Evolutionary conservation across 2,329 filamentous ascomycete genomes (phyloP), one percentile per base, ranked within the genome.

Genomic region (Gaeumannomyces sp.): DNA sequence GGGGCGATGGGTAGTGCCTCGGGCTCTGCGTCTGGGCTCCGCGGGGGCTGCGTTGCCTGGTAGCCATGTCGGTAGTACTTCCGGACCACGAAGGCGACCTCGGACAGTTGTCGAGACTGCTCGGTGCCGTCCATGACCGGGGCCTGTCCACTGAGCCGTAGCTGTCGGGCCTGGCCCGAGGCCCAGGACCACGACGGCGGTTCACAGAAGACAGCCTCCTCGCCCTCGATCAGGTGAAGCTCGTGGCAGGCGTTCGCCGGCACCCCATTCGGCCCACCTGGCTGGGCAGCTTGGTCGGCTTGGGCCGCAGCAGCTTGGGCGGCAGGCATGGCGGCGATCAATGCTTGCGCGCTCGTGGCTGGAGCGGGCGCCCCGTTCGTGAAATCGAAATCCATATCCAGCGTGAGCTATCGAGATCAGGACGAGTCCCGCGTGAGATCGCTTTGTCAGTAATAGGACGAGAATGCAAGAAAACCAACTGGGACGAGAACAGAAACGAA

Each of bases 141-240:
- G 25, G 29, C 31, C 11, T 59, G 11, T 29, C 22, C 19, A 16
- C 27, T 31, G 27, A 59, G 31, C 10, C 25, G 19, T 5, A 59
- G 11, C 16, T 59, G 58, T 59, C 58, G 58, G 27, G 28, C 27
- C 5, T 59, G 22, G 14, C 3, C 27, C 58, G 58, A 59, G 19
- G 58, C 31, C 58, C n/a, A 59, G 27, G 4, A 5, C 58, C 58
- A 59, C 27, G 58, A 59, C 10, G 58, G 58, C 58, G 14, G 58
- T 25, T 59, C 58, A n/a, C 13, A 28, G 58, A 59, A 59, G 58
- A 59, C 27, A 0, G 22, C 8, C 19, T 59, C 58, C 16, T 59
- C 25, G 58, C 58, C 58, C 25, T 59, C 58, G 27, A 59, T 59
- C 58, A 59, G 19, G 58, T 59, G 58, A 2, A 59, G 27, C 27